Evolutionary conservation across 352 stramenopile genomes (phyloP).

Genomic region (Phytophthora podocarpi): DNA sequence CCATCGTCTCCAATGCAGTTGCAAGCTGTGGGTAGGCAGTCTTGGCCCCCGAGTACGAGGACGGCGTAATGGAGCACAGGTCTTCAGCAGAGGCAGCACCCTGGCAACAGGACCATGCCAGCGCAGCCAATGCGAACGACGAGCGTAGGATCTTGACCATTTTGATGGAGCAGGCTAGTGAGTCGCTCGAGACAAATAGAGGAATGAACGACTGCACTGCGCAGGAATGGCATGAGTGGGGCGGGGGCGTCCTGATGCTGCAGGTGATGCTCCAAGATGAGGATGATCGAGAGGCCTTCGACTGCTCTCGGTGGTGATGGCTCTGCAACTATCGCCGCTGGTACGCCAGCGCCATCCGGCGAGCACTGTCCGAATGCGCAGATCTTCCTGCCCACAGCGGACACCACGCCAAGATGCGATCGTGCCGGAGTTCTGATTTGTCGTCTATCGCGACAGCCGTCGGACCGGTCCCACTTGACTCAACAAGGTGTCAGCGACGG

Average conservation of each 20-base stretch:
- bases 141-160: slow-evolving; percentile 30
- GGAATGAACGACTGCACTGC: slow-evolving; percentile 23
- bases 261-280: slow-evolving; percentile 13
- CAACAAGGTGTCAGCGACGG: slow-evolving; percentile 14
- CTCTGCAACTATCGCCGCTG: slow-evolving; percentile 26
- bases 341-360: slow-evolving; percentile 9
- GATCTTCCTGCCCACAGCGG: background rate
- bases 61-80: slow-evolving; percentile 43
- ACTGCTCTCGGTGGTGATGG: slow-evolving; percentile 9
- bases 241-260: background rate
- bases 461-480: slow-evolving; percentile 28
- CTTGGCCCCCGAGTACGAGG: slow-evolving; percentile 41
- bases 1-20: slow-evolving; percentile 40
- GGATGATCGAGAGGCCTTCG: slow-evolving; percentile 8
- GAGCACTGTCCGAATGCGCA: slow-evolving; percentile 9
- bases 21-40: slow-evolving; percentile 41
- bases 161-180: slow-evolving; percentile 5
- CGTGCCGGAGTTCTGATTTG: slow-evolving; percentile 32
- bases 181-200: slow-evolving; percentile 26
- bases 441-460: slow-evolving; percentile 12
- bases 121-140: slow-evolving; percentile 13
- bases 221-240: background rate
- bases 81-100: slow-evolving; percentile 25
- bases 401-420: slow-evolving; percentile 19
- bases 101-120: slow-evolving; percentile 16